Evolutionary conservation across 139 green algal genomes (phyloP), one percentile per base, ranked within the genome.

Genomic region (Tetradesmus lagerheimii): DNA sequence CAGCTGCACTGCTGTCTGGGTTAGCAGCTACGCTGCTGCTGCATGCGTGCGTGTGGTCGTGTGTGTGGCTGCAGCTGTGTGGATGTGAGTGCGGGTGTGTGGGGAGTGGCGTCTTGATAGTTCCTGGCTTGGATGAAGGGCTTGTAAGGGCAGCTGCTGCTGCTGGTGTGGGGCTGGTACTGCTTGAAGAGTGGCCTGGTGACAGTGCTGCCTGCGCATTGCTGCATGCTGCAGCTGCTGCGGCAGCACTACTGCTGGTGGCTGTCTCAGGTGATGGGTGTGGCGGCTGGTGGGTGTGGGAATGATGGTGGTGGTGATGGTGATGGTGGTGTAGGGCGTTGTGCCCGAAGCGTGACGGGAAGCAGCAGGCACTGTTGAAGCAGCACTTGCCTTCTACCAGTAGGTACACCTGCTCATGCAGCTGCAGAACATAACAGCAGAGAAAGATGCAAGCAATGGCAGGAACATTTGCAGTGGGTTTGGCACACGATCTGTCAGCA

Each of bases 341-440:
- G 47, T 64, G 39, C 5, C 77, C 38, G n/a, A 35, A 62, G 77
- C 77, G 37, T 64, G 77, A 83, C 18, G 77, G 15, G 25, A 20
- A 34, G 77, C 38, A 83, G 77, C 77, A 64, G 38, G 29, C 37
- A 27, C 29, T 76, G 66, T 76, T 76, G 66, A 76, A 76, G 66
- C 66, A 64, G 38, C 77, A 64, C 38, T 37, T 35, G 38, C 39
- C 77, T 37, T 64, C 77, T 39, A 83, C 77, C 23, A 83, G 77
- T 20, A 83, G 18, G 34, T 81, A 83, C 20, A 83, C 77, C 27
- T 34, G 38, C 38, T 83, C 77, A 83, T 83, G 38, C 12, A 83
- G 38, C 77, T 83, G 77, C 39, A 81, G 75, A 15, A 80, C n/a
- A 37, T 20, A 35, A 47, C 50, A 64, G 50, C 50, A 64, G 25